A percentile compares a stretch with the other conserved stretches of the same genome.
Evolutionary conservation across 192 early-diverging fungal species (phyloP).

Genomic region (Phlyctochytrium bullatum): DNA sequence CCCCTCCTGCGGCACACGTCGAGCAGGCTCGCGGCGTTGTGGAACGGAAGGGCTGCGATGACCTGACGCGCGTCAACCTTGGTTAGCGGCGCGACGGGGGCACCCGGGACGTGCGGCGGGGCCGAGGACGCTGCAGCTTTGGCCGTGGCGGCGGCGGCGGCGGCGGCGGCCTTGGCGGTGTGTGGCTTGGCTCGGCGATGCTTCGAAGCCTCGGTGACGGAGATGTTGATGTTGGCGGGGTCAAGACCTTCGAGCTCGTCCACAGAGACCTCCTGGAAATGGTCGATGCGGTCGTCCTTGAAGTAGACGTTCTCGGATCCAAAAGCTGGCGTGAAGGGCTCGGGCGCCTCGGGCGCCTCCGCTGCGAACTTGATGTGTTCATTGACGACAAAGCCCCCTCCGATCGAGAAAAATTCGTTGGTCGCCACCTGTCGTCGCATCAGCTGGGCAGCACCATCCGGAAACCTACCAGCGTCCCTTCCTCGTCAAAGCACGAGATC

Average conservation of each 20-base stretch:
- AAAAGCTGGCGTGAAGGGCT: background rate
- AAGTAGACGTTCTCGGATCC: slow-evolving; percentile 59
- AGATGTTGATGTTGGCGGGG: background rate
- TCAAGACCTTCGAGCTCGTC: background rate
- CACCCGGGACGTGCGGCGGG: slow-evolving; percentile 34
- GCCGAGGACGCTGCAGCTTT: background rate
- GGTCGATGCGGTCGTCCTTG: slow-evolving; percentile 38
- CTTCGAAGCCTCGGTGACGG: background rate
- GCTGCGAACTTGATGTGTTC: slow-evolving; percentile 79
- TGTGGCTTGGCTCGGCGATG: too few relatives aligned
- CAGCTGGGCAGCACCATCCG: background rate
- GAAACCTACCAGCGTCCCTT: slow-evolving; percentile 65
- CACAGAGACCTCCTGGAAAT: slow-evolving; percentile 33
- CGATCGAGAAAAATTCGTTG: slow-evolving; percentile 95
- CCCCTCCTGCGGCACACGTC: slow-evolving; percentile 77
- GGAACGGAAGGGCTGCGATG: slow-evolving; percentile 80
- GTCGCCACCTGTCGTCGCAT: slow-evolving; percentile 56
- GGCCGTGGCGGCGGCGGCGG: slow-evolving; percentile 3
- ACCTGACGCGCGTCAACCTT: slow-evolving; percentile 8
- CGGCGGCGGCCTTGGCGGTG: slow-evolving; percentile 5
- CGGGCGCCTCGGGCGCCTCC: slow-evolving; percentile 25
- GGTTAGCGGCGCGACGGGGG: background rate
- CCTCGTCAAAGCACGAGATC: slow-evolving; percentile 78
- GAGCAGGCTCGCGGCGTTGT: slow-evolving; percentile 72
- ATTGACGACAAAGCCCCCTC: slow-evolving; percentile 94